phyloP scores from a whole-genome alignment of 2,329 filamentous ascomycete species.

The Cercospora zeina region DNA sequence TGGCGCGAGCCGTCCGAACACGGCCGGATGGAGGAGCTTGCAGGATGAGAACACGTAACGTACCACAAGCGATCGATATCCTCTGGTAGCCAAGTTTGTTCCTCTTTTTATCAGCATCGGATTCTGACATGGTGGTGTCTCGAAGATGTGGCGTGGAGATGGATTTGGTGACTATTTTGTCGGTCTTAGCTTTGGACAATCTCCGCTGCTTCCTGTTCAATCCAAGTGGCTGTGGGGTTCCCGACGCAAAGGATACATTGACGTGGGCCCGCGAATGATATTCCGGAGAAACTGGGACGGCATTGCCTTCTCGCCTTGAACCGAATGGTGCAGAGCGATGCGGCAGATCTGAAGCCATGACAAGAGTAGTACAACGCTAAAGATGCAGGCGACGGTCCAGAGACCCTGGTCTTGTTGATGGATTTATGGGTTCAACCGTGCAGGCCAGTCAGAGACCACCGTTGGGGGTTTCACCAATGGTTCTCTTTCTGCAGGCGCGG shows the following conservation, averaged over 20 bases:
- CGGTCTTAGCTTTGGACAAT: conserved; percentile 44
- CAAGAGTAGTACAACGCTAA: conserved; percentile 23
- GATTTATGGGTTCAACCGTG: conserved; percentile 11
- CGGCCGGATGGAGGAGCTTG: conserved; percentile 12
- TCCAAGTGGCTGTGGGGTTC: conserved; percentile 25
- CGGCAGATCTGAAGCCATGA: conserved; percentile 24
- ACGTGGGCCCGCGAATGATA: conserved; percentile 23
- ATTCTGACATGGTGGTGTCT: conserved; percentile 49
- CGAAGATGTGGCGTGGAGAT: conserved; percentile 53
- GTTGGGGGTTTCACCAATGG: neutral
- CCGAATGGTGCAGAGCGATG: conserved; percentile 22
- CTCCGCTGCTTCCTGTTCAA: conserved; percentile 34
- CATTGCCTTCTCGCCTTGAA: conserved; percentile 19
- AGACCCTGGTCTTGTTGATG: conserved; percentile 12
- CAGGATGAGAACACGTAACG: conserved; percentile 48
- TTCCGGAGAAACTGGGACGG: conserved; percentile 19
- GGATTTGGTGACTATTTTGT: conserved; percentile 44
- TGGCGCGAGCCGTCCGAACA: conserved; percentile 24
- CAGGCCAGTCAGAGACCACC: neutral
- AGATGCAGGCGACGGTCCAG: conserved; percentile 21
- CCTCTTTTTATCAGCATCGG: conserved; percentile 64
- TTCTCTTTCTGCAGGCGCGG: conserved; percentile 4
- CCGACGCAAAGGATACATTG: conserved; percentile 26
- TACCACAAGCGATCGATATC: conserved; percentile 93
- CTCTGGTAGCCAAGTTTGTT: conserved; percentile 92